These are phyloP conservation scores for Raffaelea deltoideospora DNA, from an alignment of 2,329 filamentous ascomycete species.

Conservation along the genomic window DNA sequence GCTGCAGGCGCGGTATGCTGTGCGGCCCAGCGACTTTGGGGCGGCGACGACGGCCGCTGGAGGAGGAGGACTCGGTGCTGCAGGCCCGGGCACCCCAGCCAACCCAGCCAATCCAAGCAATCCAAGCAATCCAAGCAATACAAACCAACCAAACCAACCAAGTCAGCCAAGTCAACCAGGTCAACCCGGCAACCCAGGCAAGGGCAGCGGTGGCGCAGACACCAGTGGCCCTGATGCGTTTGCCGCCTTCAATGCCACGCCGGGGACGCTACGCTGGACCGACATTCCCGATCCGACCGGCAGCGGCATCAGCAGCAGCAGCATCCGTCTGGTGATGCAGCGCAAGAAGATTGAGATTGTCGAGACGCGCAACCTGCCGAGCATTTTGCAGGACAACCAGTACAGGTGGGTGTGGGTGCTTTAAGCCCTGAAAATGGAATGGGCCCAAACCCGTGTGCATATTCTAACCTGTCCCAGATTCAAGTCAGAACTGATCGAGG, in stretches of 20 bases:
- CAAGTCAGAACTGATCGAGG: slow-evolving; percentile 37
- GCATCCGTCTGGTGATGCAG: slow-evolving; percentile 27
- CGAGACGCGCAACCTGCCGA: slow-evolving; percentile 31
- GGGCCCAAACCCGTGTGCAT: too few species aligned
- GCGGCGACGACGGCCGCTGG: too few species aligned
- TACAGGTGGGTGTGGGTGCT: slow-evolving; percentile 27
- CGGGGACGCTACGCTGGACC: slow-evolving; percentile 39
- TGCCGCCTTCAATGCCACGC: slow-evolving; percentile 23
- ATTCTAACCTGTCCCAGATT: slow-evolving; percentile 21
- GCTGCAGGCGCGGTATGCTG: slow-evolving; percentile 38
- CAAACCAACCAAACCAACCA: too few species aligned
- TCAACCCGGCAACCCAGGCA: too few species aligned
- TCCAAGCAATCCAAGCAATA: too few species aligned
- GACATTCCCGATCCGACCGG: slow-evolving; percentile 44
- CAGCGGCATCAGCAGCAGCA: slow-evolving; percentile 12
- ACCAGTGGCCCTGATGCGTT: neutral
- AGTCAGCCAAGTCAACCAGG: too few species aligned
- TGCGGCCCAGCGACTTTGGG: slow-evolving; percentile 28
- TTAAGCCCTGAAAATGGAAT: too few species aligned
- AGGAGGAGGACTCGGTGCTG: too few species aligned
- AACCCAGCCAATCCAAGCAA: too few species aligned
- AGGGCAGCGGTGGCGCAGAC: neutral
- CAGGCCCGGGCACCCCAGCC: too few species aligned
- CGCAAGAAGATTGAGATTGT: slow-evolving; percentile 42
- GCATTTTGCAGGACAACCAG: slow-evolving; percentile 34